Conservation (phyloP, 176 grass and related monocot genomes). For the Oryza glumipatula region DNA sequence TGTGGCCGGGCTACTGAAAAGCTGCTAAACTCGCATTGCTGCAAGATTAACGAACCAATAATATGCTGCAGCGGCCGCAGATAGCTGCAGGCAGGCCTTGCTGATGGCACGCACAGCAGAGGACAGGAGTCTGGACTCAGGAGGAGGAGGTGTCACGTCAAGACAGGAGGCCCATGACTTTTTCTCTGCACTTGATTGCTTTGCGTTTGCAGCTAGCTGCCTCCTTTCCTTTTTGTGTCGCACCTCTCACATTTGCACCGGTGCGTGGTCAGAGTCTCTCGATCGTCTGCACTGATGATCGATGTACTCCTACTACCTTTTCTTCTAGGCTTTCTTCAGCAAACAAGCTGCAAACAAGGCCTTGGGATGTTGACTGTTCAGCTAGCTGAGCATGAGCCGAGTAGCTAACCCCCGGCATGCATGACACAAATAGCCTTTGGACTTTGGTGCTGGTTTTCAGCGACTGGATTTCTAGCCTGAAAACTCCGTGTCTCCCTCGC, state of each 20-base stretch:
- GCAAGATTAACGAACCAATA: slow-evolving; percentile 59
- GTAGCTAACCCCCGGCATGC: neutral
- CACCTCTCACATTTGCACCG: neutral
- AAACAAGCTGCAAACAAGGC: neutral
- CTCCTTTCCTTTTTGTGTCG: neutral
- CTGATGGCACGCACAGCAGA: neutral
- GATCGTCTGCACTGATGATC: neutral
- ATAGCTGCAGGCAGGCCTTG: neutral
- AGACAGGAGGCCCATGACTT: neutral
- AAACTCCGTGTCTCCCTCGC: neutral
- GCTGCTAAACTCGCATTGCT: slow-evolving; percentile 38
- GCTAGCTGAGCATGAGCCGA: neutral
- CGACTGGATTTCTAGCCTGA: neutral
- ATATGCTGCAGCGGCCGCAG: slow-evolving; percentile 36
- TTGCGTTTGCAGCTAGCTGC: neutral
- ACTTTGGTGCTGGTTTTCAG: neutral
- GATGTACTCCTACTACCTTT: neutral
- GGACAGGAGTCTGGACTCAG: neutral
- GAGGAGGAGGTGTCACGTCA: slow-evolving; percentile 39
- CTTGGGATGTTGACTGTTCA: neutral
- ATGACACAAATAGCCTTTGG: neutral
- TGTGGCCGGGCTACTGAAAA: slow-evolving; percentile 25
- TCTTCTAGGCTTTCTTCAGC: neutral
- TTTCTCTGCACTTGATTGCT: neutral
- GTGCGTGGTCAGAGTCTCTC: neutral